phyloP scores from a whole-genome alignment of 306 rosid species.

The Acacia confusa region DNA sequence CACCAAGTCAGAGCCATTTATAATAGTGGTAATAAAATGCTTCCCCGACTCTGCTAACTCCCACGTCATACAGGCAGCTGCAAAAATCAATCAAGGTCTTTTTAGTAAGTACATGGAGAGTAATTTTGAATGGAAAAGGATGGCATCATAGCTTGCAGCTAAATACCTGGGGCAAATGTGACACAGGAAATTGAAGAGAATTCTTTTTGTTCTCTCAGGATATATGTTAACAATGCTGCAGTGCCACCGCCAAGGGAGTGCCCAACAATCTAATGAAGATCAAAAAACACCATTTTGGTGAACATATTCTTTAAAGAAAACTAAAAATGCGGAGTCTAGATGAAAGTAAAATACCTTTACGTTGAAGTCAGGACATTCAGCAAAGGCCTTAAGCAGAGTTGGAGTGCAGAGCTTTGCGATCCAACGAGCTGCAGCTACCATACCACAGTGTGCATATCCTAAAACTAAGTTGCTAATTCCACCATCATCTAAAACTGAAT shows the following conservation, averaged over 20 bases:
- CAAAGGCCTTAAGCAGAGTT: slow-evolving; percentile 56
- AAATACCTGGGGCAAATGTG: slow-evolving; percentile 81
- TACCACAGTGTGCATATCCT: slow-evolving; percentile 88
- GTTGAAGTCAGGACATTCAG: slow-evolving; percentile 64
- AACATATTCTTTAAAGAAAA: background rate
- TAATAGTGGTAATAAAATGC: slow-evolving; percentile 62
- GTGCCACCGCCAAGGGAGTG: slow-evolving; percentile 94
- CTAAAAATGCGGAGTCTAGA: background rate
- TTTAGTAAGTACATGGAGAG: background rate
- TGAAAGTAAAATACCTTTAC: slow-evolving; percentile 45
- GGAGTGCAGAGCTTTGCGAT: slow-evolving; percentile 75
- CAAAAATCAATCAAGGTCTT: slow-evolving; percentile 22
- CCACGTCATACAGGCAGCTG: slow-evolving; percentile 80
- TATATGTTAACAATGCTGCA: slow-evolving; percentile 74
- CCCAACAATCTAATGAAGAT: slow-evolving; percentile 65
- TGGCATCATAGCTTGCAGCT: background rate
- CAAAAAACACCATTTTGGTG: background rate
- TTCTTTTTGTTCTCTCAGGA: slow-evolving; percentile 72
- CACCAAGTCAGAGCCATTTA: slow-evolving; percentile 70
- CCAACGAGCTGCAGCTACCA: slow-evolving; percentile 94
- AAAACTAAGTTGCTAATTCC: slow-evolving; percentile 70
- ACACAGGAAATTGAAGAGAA: slow-evolving; percentile 61
- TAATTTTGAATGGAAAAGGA: background rate
- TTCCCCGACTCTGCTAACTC: slow-evolving; percentile 81
- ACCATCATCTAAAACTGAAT: slow-evolving; percentile 70